Conservation (phyloP, 73 alveolate species). For the Stentor coeruleus region DNA sequence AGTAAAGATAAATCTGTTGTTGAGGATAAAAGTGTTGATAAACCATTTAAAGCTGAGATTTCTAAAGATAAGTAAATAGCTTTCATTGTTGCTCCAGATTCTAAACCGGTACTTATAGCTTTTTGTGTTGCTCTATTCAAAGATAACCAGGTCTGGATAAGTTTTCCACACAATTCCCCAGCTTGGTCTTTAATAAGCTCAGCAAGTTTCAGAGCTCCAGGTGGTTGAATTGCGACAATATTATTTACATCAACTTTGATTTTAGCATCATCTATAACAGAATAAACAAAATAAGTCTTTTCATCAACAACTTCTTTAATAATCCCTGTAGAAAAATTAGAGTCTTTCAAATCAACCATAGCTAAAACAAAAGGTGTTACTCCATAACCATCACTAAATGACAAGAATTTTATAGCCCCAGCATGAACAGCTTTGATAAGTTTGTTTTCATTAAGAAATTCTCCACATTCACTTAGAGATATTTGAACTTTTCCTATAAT, state of each 20-base stretch:
- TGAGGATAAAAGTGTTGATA: background rate
- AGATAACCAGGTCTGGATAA: too few species aligned
- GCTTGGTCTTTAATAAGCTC: too few species aligned
- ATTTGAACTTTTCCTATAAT: background rate
- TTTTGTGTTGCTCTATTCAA: too few species aligned
- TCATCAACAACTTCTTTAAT: background rate
- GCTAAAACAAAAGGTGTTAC: background rate
- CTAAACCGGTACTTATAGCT: background rate
- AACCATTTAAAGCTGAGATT: background rate
- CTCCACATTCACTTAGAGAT: background rate
- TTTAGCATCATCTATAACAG: background rate
- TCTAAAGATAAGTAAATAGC: background rate
- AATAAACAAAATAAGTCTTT: background rate
- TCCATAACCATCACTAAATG: background rate
- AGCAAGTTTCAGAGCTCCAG: too few species aligned
- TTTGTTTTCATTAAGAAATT: background rate
- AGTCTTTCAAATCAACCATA: background rate
- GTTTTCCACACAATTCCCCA: too few species aligned
- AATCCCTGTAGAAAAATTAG: background rate
- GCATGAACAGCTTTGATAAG: background rate
- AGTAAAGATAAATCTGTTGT: background rate
- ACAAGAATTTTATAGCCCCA: background rate
- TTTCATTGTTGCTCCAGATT: conserved; percentile 1
- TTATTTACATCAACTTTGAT: background rate
- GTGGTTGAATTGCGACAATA: background rate